These are phyloP conservation scores for Neopestalotiopsis sp. DNA, from an alignment of 2,329 filamentous ascomycete species.

Conservation along the genomic window DNA sequence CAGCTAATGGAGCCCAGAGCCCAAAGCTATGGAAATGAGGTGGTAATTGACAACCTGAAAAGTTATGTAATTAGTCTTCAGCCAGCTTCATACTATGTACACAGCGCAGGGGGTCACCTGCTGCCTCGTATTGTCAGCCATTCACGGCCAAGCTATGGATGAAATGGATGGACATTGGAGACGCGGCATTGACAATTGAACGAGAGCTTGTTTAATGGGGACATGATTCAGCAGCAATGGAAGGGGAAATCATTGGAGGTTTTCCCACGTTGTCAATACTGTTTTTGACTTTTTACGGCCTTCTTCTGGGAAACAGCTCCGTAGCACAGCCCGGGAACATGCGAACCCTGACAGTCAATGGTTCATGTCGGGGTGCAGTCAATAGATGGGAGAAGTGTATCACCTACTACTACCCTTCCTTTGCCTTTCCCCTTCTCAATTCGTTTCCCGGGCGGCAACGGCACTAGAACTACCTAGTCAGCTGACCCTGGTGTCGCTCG, in stretches of 20 bases:
- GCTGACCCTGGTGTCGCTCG: not conserved
- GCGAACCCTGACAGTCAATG: not conserved
- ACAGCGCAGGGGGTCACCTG: not conserved
- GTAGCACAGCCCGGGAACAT: slow-evolving; percentile 4
- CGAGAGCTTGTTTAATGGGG: too few species aligned
- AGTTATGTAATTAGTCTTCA: not conserved
- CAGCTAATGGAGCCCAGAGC: not conserved
- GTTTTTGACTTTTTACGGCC: not conserved
- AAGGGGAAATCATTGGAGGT: too few species aligned
- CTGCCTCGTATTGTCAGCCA: not conserved
- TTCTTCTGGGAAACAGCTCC: not conserved
- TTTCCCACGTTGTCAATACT: too few species aligned
- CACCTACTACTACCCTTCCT: not conserved
- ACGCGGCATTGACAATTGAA: not conserved
- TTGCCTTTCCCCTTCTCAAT: too few species aligned
- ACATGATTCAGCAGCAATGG: not conserved
- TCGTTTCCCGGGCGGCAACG: not conserved
- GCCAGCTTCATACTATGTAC: not conserved
- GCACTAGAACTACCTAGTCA: not conserved
- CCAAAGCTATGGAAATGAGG: not conserved
- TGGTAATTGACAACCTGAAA: not conserved
- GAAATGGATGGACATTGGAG: not conserved
- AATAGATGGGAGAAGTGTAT: too few species aligned
- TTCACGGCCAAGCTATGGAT: not conserved
- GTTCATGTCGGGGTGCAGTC: too few species aligned